Evolutionary conservation across 306 rosid species (phyloP), one percentile per base, ranked within the genome.

Genomic region (Notholithocarpus densiflorus): DNA sequence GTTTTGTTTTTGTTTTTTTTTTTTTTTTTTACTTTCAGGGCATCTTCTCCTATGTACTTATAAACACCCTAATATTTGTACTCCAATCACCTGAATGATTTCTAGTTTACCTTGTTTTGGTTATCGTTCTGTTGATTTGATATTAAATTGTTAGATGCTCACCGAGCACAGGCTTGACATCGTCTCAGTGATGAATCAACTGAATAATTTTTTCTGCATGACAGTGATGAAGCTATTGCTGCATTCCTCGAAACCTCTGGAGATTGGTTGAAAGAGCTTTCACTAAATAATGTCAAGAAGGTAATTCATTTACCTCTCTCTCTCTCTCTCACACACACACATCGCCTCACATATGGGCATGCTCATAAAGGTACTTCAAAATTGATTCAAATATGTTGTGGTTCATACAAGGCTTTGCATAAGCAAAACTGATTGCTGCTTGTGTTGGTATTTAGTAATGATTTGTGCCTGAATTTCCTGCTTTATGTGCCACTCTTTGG

Each of bases 161-260:
- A 19, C 64, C 19, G 75, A 26, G 61, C 69, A n/a, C 23, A 27
- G 11, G 1, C 20, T 83, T 75, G 64, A 77, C 53, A 18, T 77
- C 24, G 19, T 53, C 56, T 34, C 13, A 13, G 26, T 24, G 80
- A 71, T 61, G 72, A 72, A 78, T 20, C 75, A 26, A 79, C 74
- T 55, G 24, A 60, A 56, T 24, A 29, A 14, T 29, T 20, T 70
- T 74, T 83, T 37, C 75, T 76, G 19, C 37, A 52, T 71, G 79
- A 54, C 77, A 94, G 98, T 82, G 98, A 95, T 80, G 93, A 90
- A 77, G 90, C 97, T 68, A 76, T 95, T 80, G 96, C 96, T 72
- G 98, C 96, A 24, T 93, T 90, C 76, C 56, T 95, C 75, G 92
- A 86, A 81, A 85, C 82, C n/a, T 76, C 66, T 31, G 97, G 94